Conservation (phyloP, 2,329 filamentous ascomycete species). For the Xylariaceae sp. region DNA sequence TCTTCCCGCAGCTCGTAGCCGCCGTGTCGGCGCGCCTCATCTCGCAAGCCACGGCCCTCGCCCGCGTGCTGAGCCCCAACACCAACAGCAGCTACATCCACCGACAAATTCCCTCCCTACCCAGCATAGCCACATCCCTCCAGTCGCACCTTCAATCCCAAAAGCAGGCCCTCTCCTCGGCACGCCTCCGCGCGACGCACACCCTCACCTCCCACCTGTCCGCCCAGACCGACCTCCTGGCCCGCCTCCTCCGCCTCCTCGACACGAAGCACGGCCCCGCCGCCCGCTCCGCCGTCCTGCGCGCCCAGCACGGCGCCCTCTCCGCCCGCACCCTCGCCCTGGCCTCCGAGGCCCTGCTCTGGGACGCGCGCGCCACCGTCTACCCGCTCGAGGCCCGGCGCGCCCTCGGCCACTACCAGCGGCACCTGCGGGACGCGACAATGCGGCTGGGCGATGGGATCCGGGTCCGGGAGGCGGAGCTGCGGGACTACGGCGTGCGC, state of each 20-base stretch:
- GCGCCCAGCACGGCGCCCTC: slow-evolving; percentile 40
- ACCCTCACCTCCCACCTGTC: slow-evolving; percentile 36
- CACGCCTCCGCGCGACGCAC: slow-evolving; percentile 36
- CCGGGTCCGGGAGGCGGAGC: slow-evolving; percentile 35
- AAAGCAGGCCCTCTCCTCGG: slow-evolving; percentile 16
- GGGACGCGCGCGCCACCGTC: slow-evolving; percentile 32
- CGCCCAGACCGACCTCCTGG: slow-evolving; percentile 37
- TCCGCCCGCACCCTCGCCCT: slow-evolving; percentile 38
- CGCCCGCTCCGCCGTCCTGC: slow-evolving; percentile 47
- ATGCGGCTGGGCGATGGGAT: slow-evolving; percentile 41
- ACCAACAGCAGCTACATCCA: slow-evolving; percentile 56
- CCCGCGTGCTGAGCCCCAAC: slow-evolving; percentile 43
- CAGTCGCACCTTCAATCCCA: slow-evolving; percentile 11
- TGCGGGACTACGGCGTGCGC: slow-evolving; percentile 48
- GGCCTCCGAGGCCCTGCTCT: slow-evolving; percentile 31
- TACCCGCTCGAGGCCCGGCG: slow-evolving; percentile 39
- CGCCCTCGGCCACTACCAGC: slow-evolving; percentile 42
- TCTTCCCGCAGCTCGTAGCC: slow-evolving; percentile 41
- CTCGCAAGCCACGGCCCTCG: slow-evolving; percentile 42
- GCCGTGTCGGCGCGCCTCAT: slow-evolving; percentile 49
- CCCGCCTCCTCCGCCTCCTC: slow-evolving; percentile 43
- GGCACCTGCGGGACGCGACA: slow-evolving; percentile 46
- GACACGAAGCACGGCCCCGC: slow-evolving; percentile 53
- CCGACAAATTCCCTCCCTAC: slow-evolving; percentile 48
- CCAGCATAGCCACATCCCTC: slow-evolving; percentile 35